These are phyloP conservation scores for Arthrobotrys conoides DNA, from an alignment of 2,329 filamentous ascomycete genomes.

Conservation along the genomic window DNA sequence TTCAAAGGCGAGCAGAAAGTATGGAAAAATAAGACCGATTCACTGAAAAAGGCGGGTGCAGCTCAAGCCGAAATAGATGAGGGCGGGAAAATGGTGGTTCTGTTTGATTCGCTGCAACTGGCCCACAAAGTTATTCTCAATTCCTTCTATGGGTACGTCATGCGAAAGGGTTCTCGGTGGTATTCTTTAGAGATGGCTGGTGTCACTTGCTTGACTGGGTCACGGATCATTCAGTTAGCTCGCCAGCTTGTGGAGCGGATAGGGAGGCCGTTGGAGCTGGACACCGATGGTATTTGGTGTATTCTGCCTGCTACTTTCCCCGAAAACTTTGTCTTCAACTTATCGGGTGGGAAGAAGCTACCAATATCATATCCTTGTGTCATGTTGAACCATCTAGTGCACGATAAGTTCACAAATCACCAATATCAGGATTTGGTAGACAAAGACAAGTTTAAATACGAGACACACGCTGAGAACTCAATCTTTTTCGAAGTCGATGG, in stretches of 20 bases:
- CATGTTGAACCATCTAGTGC: constrained; percentile 98
- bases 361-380: constrained; percentile 98
- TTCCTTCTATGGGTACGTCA: constrained; percentile 99
- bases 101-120: constrained; percentile 95
- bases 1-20: constrained; percentile 98
- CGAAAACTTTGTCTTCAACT: constrained; percentile 93
- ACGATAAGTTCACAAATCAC: constrained; percentile 94
- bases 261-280: constrained; percentile 90
- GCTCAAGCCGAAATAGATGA: constrained; percentile 83
- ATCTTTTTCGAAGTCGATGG: constrained; percentile 99
- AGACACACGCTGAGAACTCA: constrained; percentile 97
- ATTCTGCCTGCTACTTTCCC: constrained; percentile 97
- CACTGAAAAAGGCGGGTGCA: constrained; percentile 86
- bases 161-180: constrained; percentile 98
- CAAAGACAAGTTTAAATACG: constrained; percentile 84
- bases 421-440: constrained; percentile 95
- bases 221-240: constrained; percentile 96
- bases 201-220: constrained; percentile 95
- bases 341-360: constrained; percentile 96
- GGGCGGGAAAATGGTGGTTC: constrained; percentile 97
- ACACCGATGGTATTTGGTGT: constrained; percentile 99
- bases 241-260: constrained; percentile 93
- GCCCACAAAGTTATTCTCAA: constrained; percentile 99
- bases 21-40: constrained; percentile 96
- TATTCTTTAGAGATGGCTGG: constrained; percentile 99